Base-by-base conservation (phyloP, 768 basidiomycete genomes). In the Suillus hirtellus region DNA sequence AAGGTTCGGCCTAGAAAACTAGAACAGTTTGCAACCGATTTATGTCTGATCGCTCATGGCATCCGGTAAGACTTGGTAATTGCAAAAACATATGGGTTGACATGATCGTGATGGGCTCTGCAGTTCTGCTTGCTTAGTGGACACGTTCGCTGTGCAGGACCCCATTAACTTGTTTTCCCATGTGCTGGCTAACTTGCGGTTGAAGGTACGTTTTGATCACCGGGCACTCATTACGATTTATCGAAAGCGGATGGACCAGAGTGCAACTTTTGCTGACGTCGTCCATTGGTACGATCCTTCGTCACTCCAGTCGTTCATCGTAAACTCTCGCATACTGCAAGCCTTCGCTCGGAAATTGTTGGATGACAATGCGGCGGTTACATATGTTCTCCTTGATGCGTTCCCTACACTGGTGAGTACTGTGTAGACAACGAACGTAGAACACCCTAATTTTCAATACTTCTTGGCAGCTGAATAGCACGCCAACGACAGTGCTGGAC, bases 241-340 rank as follows among this genome's bases (percentile, higher is more conserved):
- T 52, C 27, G 17, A 34, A 44, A 21, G 59, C 31, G 27, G 61
- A 42, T 24, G 34, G 42, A n/a, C 24, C 53, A 70, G 65, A 69
- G 64, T 47, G 11, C 69, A 9, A 50, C 65, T 19, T 89, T 88
- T 71, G 44, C 68, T 11, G 61, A 73, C 43, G 72, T 88, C 35
- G 62, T 78, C 40, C 77, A 85, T 65, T 63, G 86, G 52, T 78
- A 81, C 53, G 85, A 88, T 34, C 63, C 78, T 12, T 58, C 67
- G 38, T 79, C 82, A 4, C 73, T 77, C 15, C 87, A 89, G 66
- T 82, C 84, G 2, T 86, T 89, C 70, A 77, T 88, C 63, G 78
- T 87, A 37, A 86, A 88, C 50, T 54, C 61, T 7, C 65, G 66
- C 1, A 68, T 72, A 27, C 44, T 73, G 4, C 60, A 62, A 12